These are phyloP conservation scores for Sordaria brevicollis DNA, from an alignment of 495 filamentous ascomycete species.

Conservation along the genomic window DNA sequence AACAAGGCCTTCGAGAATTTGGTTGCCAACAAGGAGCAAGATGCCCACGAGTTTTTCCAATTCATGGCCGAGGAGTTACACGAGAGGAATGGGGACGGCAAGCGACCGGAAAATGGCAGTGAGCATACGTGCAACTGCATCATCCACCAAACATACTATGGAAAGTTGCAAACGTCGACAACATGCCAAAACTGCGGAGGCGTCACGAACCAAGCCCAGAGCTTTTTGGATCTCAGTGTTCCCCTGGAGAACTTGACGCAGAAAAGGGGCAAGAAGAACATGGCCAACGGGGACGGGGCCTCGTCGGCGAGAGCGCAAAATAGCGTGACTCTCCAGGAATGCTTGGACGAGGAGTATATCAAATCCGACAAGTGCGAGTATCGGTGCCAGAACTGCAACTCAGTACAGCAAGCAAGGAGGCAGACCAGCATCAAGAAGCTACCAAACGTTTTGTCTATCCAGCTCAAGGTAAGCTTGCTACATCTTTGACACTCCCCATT, in stretches of 20 bases:
- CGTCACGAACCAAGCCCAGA: constrained; percentile 67
- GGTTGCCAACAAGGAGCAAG: constrained; percentile 85
- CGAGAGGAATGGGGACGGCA: constrained; percentile 50
- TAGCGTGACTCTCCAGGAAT: constrained; percentile 54
- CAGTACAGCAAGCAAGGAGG: constrained; percentile 63
- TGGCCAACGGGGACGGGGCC: constrained; percentile 24
- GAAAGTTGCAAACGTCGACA: constrained; percentile 73
- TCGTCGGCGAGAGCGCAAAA: neutral
- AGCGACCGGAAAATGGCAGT: constrained; percentile 42
- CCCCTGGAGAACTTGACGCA: constrained; percentile 56
- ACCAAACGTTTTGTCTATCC: constrained; percentile 81
- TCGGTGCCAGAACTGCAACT: constrained; percentile 65
- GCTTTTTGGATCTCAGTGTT: constrained; percentile 77
- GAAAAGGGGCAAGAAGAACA: constrained; percentile 36
- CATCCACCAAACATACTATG: constrained; percentile 82
- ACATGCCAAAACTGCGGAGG: constrained; percentile 78
- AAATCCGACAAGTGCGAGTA: constrained; percentile 70
- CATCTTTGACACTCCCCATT: neutral
- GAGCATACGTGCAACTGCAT: constrained; percentile 68
- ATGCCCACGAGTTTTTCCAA: constrained; percentile 92
- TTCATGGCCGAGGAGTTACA: constrained; percentile 84
- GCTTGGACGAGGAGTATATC: constrained; percentile 71
- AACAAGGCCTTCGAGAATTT: constrained; percentile 54
- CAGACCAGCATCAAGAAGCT: constrained; percentile 69
- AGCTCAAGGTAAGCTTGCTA: constrained; percentile 61